phyloP scores from a whole-genome alignment of 148 eudicot species.

The Camellia lanceoleosa region DNA sequence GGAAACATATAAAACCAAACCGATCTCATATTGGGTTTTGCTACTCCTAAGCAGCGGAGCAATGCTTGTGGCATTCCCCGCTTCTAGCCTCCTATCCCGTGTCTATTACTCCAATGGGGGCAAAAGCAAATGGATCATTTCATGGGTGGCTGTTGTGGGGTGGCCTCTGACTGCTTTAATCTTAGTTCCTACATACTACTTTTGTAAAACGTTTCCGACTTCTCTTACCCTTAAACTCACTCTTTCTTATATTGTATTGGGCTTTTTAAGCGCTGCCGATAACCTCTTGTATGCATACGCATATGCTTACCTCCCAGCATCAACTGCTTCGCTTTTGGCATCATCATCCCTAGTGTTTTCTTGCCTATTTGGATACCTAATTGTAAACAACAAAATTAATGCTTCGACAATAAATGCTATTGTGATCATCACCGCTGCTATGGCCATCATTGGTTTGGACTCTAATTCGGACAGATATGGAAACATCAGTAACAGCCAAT shows the following conservation, averaged over 20 bases:
- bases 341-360: conserved; percentile 76
- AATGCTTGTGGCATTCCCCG: conserved; percentile 81
- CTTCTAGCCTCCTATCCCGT: conserved; percentile 70
- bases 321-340: conserved; percentile 77
- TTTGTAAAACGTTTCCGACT: conserved; percentile 46
- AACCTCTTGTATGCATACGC: conserved; percentile 84
- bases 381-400: conserved; percentile 64
- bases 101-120: conserved; percentile 72
- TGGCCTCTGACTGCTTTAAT: conserved; percentile 67
- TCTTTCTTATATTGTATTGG: conserved; percentile 46
- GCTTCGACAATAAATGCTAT: conserved; percentile 59
- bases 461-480: conserved; percentile 61
- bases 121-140: conserved; percentile 73
- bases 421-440: conserved; percentile 59
- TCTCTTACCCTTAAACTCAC: conserved; percentile 47
- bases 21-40: conserved; percentile 68
- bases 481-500: conserved; percentile 44
- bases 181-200: conserved; percentile 47
- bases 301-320: conserved; percentile 88
- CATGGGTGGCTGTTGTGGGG: conserved; percentile 79
- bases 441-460: conserved; percentile 71
- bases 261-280: conserved; percentile 71
- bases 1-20: conserved; percentile 50
- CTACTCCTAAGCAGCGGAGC: conserved; percentile 46
- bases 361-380: conserved; percentile 54